A percentile compares a stretch with the other conserved stretches of the same genome.
Conservation (phyloP, 371 early-diverging fungal species). For the Thermomucor indicae-seudaticae region DNA sequence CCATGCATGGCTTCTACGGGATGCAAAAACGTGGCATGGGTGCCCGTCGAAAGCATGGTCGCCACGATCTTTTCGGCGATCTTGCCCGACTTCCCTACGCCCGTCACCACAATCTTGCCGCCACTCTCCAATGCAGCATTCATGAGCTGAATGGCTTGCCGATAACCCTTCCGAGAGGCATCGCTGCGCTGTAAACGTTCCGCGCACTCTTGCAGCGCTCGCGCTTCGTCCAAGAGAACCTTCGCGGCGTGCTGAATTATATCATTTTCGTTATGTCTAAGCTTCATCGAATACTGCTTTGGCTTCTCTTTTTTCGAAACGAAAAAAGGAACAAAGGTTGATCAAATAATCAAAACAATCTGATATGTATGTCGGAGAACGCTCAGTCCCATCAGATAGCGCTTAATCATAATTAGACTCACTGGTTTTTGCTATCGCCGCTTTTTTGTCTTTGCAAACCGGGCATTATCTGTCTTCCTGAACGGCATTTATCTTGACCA, state of each 20-base stretch:
- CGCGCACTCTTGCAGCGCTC: constrained; percentile 30
- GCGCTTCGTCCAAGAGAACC: constrained; percentile 27
- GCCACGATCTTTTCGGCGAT: constrained; percentile 64
- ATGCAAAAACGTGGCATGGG: constrained; percentile 52
- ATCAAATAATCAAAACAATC: no score
- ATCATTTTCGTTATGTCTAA: background rate
- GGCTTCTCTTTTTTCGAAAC: no score
- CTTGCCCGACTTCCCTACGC: constrained; percentile 64
- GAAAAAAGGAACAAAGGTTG: no score
- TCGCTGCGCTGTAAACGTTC: constrained; percentile 20
- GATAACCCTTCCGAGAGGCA: constrained; percentile 27
- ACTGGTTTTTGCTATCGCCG: no score
- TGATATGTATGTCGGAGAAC: no score
- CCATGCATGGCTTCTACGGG: constrained; percentile 66
- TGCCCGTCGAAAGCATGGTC: constrained; percentile 59
- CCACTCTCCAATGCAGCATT: constrained; percentile 29
- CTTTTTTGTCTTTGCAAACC: no score
- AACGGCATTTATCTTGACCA: no score
- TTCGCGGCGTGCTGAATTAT: constrained; percentile 9
- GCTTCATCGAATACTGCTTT: constrained; percentile 1
- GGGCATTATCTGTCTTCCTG: no score
- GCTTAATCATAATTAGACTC: no score
- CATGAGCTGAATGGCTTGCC: constrained; percentile 36
- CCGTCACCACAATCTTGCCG: constrained; percentile 59
- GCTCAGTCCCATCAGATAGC: no score